Conservation (phyloP, 2,329 filamentous ascomycete genomes). For the Lachnellula occidentalis region DNA sequence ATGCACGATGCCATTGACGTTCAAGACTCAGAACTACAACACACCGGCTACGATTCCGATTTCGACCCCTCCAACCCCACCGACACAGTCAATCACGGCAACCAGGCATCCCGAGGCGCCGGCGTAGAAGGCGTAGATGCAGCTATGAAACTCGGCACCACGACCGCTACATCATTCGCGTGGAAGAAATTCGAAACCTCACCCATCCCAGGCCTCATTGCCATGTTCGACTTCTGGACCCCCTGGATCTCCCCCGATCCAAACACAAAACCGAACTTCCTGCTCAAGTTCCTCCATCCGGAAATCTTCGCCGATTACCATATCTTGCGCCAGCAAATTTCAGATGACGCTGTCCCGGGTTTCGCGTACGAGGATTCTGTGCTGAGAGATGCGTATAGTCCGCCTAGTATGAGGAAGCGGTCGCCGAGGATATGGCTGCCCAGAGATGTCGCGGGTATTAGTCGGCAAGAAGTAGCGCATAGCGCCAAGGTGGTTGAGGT, state of each 20-base stretch:
- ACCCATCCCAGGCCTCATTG: conserved; percentile 15
- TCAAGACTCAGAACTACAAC: conserved; percentile 27
- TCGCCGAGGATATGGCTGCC: conserved; percentile 56
- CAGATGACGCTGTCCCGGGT: conserved; percentile 38
- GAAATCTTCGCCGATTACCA: conserved; percentile 52
- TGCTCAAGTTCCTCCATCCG: conserved; percentile 51
- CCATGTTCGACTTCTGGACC: conserved; percentile 23
- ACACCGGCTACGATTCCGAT: conserved; percentile 28
- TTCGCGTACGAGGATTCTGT: conserved; percentile 41
- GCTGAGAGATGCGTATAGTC: conserved; percentile 46
- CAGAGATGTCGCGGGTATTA: conserved; percentile 51
- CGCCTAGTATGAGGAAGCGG: conserved; percentile 51
- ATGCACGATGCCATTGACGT: conserved; percentile 11
- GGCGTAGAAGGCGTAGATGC: conserved; percentile 19
- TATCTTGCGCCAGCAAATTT: conserved; percentile 44
- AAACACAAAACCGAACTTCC: conserved; percentile 38
- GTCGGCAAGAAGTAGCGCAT: conserved; percentile 50
- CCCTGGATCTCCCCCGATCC: conserved; percentile 28
- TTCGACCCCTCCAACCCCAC: conserved; percentile 21
- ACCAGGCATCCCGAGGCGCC: conserved; percentile 12
- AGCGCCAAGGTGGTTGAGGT: conserved; percentile 47
- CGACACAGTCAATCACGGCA: conserved; percentile 16
- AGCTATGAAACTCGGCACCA: conserved; percentile 11
- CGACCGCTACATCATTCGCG: conserved; percentile 7
- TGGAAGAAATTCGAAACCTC: conserved; percentile 5